Evolutionary conservation across 306 rosid species (phyloP), one percentile per base, ranked within the genome.

Genomic region (Rosa lucieae): DNA sequence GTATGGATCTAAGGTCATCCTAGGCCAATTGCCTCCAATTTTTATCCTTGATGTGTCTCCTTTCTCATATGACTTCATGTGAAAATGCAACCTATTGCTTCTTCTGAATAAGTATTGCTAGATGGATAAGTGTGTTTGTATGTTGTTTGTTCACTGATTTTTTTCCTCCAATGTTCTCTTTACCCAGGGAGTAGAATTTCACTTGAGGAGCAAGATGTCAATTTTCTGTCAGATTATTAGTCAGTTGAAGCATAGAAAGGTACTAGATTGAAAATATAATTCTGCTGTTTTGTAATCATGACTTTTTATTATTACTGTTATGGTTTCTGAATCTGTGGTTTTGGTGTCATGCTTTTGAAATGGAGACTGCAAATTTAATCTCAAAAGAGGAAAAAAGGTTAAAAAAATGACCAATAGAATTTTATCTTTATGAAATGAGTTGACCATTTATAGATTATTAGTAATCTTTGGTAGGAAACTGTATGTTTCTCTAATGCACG

Each of bases 151-250:
- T 10, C 21, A 29, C 71, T 77, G 17, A 39, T 46, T 42, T 20
- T 58, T 32, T 32, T 44, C 37, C 44, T 21, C 53, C 43, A 13
- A 8, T 59, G 10, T 23, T 72, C 37, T 72, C 65, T 47, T 69
- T 37, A 39, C 17, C 42, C 86, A 83, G 87, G 88, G 86, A 81
- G 77, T 84, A 77, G 83, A 8, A 72, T 35, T 35, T 79, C 56
- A 74, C 68, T 13, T 23, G 44, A 15, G 61, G 71, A 73, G 62
- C 84, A 55, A 78, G 82, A 82, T 58, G 44, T 59, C 23, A 11
- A 43, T 42, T 46, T 35, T 63, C 49, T 58, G 48, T 37, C 61
- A 15, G 81, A 75, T 82, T 23, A 76, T 79, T 59, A 61, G 80
- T 44, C 76, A 32, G 66, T 35, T 67, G 21, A 63, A 65, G 15